These are phyloP conservation scores for Crithidia thermophila DNA, from an alignment of 208 protist genomes.

Conservation along the genomic window DNA sequence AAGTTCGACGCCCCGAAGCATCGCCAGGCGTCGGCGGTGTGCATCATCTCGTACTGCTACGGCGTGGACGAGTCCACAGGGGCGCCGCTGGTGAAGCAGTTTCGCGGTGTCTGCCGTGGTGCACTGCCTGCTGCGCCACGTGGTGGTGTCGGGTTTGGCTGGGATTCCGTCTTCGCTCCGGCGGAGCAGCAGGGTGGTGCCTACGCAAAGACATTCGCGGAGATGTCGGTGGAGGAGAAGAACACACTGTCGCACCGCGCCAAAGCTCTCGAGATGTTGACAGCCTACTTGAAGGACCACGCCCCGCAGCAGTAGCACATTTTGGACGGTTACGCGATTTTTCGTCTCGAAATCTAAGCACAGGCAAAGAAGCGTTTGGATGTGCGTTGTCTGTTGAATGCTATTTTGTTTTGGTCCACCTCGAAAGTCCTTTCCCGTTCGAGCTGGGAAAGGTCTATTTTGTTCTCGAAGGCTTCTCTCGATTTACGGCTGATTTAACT, in stretches of 20 bases:
- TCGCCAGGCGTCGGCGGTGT: conserved; percentile 75
- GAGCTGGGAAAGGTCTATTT: too few species aligned
- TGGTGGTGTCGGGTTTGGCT: conserved; percentile 87
- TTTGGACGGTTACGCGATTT: neutral
- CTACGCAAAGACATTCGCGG: conserved; percentile 86
- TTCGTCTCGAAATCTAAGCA: too few species aligned
- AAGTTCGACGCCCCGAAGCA: conserved; percentile 5
- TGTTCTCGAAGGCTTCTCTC: too few species aligned
- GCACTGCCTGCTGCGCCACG: conserved; percentile 66
- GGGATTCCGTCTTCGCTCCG: conserved; percentile 97
- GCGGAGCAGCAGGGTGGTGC: conserved; percentile 31
- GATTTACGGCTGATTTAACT: too few species aligned
- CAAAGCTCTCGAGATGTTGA: conserved; percentile 63
- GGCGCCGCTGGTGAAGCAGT: conserved; percentile 48
- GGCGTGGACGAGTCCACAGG: conserved; percentile 22
- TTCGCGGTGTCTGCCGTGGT: conserved; percentile 73
- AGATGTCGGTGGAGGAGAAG: conserved; percentile 91
- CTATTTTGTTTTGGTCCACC: too few species aligned
- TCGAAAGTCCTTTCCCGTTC: too few species aligned
- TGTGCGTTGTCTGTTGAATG: too few species aligned
- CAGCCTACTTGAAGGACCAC: conserved; percentile 28
- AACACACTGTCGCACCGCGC: conserved; percentile 96
- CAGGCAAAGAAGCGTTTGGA: too few species aligned
- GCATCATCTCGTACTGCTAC: conserved; percentile 64
- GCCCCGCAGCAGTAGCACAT: neutral